Conservation (phyloP, 495 filamentous ascomycete species). For the Bacidia gigantensis region DNA sequence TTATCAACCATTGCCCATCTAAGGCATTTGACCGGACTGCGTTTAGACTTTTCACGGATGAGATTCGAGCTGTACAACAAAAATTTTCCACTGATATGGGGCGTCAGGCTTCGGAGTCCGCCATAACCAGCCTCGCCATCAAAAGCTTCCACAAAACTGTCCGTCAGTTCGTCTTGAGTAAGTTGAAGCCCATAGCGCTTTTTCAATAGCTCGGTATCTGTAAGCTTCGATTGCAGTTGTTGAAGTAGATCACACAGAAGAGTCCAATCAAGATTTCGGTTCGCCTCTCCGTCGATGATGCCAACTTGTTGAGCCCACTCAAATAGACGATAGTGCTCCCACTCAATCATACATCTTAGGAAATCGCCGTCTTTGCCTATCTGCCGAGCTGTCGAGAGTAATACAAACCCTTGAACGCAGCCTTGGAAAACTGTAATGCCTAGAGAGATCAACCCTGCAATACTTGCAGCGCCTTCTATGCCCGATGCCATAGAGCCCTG, state of each 20-base stretch:
- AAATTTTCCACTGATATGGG: no score
- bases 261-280: background rate
- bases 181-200: no score
- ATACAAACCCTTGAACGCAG: conserved; percentile 15
- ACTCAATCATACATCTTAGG: conserved; percentile 6
- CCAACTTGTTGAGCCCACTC: conserved; percentile 11
- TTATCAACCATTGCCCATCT: no score
- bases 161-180: no score
- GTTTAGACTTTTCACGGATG: no score
- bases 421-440: conserved; percentile 11
- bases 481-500: no score
- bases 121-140: no score
- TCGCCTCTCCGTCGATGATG: background rate
- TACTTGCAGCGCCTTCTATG: no score
- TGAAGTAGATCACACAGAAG: background rate
- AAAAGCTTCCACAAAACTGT: no score
- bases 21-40: no score
- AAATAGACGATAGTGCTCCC: conserved; percentile 7
- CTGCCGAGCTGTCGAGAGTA: conserved; percentile 10
- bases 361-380: conserved; percentile 10
- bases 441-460: conserved; percentile 8
- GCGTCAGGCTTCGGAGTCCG: no score
- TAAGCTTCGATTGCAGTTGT: background rate
- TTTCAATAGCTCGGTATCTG: background rate
- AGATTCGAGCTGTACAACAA: no score